phyloP scores from a whole-genome alignment of 805 yeast species.

The Teunomyces lycoperdinae region DNA sequence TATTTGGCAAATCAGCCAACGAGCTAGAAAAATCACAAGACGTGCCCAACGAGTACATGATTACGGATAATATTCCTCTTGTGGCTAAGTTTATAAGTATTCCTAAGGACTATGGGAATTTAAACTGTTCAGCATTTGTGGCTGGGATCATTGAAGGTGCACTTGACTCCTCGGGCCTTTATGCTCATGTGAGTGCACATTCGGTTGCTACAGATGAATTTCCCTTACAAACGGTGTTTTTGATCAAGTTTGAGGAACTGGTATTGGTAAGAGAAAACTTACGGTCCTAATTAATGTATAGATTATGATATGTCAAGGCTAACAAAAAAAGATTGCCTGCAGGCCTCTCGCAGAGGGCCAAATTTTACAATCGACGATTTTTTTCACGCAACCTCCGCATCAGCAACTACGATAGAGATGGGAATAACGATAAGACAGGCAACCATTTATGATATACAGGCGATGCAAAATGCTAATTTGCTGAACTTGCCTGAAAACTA shows the following conservation, averaged over 20 bases:
- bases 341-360: background rate
- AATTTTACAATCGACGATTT: slow-evolving; percentile 1
- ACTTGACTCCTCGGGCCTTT: slow-evolving; percentile 67
- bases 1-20: slow-evolving; percentile 74
- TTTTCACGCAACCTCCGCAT: background rate
- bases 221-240: slow-evolving; percentile 71
- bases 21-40: slow-evolving; percentile 73
- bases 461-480: slow-evolving; percentile 93
- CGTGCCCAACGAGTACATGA: slow-evolving; percentile 69
- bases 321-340: background rate
- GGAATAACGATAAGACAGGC: slow-evolving; percentile 89
- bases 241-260: slow-evolving; percentile 64
- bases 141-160: slow-evolving; percentile 88
- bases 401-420: slow-evolving; percentile 38
- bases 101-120: slow-evolving; percentile 73
- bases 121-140: slow-evolving; percentile 77
- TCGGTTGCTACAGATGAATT: slow-evolving; percentile 57
- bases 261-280: slow-evolving; percentile 54
- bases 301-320: background rate
- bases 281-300: slow-evolving; percentile 23
- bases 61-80: slow-evolving; percentile 71
- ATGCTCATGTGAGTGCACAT: slow-evolving; percentile 81
- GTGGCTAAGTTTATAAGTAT: slow-evolving; percentile 70
- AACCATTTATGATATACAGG: slow-evolving; percentile 79
- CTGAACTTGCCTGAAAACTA: slow-evolving; percentile 94